These are phyloP conservation scores for Pugionium dolabratum DNA, from an alignment of 345 rosid genomes.

Conservation along the genomic window DNA sequence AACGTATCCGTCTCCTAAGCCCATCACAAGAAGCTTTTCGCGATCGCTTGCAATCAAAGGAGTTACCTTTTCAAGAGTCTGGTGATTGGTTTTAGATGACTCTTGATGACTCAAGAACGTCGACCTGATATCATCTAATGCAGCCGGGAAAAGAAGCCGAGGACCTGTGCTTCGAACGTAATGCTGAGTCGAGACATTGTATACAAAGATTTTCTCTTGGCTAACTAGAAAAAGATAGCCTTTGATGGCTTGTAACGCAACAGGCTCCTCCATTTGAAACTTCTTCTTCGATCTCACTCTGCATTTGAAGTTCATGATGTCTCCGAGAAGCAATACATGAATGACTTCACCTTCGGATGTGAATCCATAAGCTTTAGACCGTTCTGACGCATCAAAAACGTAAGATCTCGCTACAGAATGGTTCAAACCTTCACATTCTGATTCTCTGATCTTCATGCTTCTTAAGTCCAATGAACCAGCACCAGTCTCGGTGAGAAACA, in stretches of 20 bases:
- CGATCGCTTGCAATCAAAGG: constrained; percentile 82
- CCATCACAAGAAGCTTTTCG: constrained; percentile 73
- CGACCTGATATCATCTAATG: constrained; percentile 72
- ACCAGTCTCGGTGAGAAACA: constrained; percentile 87
- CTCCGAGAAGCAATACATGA: constrained; percentile 75
- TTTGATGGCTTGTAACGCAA: constrained; percentile 74
- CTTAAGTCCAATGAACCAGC: constrained; percentile 93
- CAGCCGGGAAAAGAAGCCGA: constrained; percentile 70
- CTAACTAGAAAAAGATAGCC: constrained; percentile 72
- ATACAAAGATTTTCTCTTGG: constrained; percentile 67
- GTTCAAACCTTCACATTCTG: constrained; percentile 85
- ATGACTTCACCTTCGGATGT: constrained; percentile 83
- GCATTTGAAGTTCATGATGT: constrained; percentile 86
- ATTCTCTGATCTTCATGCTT: constrained; percentile 81
- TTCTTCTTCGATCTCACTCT: constrained; percentile 83
- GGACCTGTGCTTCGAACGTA: constrained; percentile 72
- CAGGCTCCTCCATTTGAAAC: constrained; percentile 63
- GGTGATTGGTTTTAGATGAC: constrained; percentile 28
- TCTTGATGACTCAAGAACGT: constrained; percentile 61
- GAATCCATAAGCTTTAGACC: constrained; percentile 94
- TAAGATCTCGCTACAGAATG: constrained; percentile 62
- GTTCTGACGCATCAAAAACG: constrained; percentile 71
- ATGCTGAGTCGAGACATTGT: constrained; percentile 82
- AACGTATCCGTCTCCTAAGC: constrained; percentile 78
- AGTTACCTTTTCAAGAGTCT: constrained; percentile 29